These are phyloP conservation scores for Chiua sp. DNA, from an alignment of 1,284 basidiomycete genomes.

Conservation along the genomic window DNA sequence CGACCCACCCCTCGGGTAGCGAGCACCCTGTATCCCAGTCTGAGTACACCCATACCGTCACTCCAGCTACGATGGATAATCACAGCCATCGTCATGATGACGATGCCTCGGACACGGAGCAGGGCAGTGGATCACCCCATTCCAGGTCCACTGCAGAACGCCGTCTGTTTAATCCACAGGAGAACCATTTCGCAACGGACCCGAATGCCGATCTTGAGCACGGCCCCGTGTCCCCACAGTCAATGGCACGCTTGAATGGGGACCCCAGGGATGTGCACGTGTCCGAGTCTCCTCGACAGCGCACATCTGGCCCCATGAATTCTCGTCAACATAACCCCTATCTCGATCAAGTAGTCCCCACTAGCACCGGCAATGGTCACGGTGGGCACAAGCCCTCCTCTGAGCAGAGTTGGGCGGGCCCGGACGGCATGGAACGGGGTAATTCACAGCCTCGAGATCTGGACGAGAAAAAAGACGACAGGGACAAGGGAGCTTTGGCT, in stretches of 20 bases:
- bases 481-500: neutral
- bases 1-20: neutral
- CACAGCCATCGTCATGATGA: neutral
- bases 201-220: constrained; percentile 17
- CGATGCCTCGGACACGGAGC: neutral
- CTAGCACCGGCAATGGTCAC: too few species aligned
- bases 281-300: constrained; percentile 13
- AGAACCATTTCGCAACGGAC: constrained; percentile 3
- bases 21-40: neutral
- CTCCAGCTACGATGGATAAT: neutral
- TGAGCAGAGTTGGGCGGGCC: too few species aligned
- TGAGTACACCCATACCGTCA: neutral
- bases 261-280: constrained; percentile 18
- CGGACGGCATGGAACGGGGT: too few species aligned
- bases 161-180: constrained; percentile 5
- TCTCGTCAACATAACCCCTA: constrained; percentile 4
- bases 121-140: neutral
- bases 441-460: neutral
- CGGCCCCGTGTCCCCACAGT: neutral
- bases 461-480: constrained; percentile 18
- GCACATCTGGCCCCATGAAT: neutral
- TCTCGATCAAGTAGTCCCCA: constrained; percentile 35
- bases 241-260: constrained; percentile 10
- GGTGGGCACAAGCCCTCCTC: too few species aligned
- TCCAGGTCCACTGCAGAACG: constrained; percentile 13